These are phyloP conservation scores for Didymella arachidicola DNA, from an alignment of 2,329 filamentous ascomycete species.

Conservation along the genomic window DNA sequence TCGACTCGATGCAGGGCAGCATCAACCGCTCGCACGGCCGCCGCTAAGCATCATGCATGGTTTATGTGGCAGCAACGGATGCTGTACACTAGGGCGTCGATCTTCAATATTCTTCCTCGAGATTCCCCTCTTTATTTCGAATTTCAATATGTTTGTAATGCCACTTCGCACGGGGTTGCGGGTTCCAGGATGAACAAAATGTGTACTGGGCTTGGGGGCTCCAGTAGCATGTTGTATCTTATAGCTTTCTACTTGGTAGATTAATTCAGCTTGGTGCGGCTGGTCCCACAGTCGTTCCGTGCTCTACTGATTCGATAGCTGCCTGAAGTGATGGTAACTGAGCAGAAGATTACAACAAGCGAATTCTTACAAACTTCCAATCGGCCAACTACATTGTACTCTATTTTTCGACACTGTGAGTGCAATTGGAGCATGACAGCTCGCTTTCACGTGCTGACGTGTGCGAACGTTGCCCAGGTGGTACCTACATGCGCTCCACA, in stretches of 20 bases:
- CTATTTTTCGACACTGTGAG: not conserved
- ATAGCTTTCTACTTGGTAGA: constrained; percentile 23
- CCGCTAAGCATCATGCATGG: constrained; percentile 65
- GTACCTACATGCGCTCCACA: constrained; percentile 28
- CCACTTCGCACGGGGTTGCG: constrained; percentile 41
- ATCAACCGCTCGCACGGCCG: constrained; percentile 91
- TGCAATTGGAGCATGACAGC: not conserved
- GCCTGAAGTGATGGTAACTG: not conserved
- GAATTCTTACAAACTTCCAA: not conserved
- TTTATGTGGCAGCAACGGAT: constrained; percentile 23
- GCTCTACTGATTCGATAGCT: not conserved
- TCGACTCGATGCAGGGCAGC: constrained; percentile 90
- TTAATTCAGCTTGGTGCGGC: constrained; percentile 21
- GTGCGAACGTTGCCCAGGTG: constrained; percentile 10
- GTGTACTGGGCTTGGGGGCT: constrained; percentile 22
- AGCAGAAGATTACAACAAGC: not conserved
- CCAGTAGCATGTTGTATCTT: constrained; percentile 18
- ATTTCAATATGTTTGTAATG: constrained; percentile 52
- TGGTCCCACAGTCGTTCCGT: constrained; percentile 6
- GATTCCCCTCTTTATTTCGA: constrained; percentile 52
- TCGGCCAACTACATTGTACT: not conserved
- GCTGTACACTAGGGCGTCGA: constrained; percentile 28
- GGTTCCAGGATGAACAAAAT: constrained; percentile 18
- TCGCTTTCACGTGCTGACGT: constrained; percentile 11
- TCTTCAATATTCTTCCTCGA: constrained; percentile 43